Percentiles rank a stretch among this genome's conserved stretches.
Conservation (phyloP, 2,329 filamentous ascomycete species). For the Monilinia fructicola region DNA sequence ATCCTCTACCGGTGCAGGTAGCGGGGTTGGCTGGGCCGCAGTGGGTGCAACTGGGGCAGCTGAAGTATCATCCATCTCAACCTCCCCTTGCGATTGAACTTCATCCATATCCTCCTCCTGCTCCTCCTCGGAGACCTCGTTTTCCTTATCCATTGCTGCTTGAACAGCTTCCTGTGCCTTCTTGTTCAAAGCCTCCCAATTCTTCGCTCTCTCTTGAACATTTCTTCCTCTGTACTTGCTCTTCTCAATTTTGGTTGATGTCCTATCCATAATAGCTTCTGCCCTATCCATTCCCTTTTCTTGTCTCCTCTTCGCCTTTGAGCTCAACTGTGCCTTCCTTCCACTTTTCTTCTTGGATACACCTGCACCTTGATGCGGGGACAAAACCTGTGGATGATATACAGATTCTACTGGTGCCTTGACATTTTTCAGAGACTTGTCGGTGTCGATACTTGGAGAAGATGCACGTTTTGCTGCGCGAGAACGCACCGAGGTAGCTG, state of each 20-base stretch:
- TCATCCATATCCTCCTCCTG: constrained; percentile 27
- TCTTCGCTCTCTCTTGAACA: constrained; percentile 52
- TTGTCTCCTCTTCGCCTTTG: constrained; percentile 55
- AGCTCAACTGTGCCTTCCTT: constrained; percentile 55
- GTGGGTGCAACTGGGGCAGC: constrained; percentile 12
- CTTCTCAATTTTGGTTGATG: constrained; percentile 54
- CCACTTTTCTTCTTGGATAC: constrained; percentile 66
- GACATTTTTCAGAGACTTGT: constrained; percentile 67
- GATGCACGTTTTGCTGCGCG: constrained; percentile 72
- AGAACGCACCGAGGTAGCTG: constrained; percentile 63
- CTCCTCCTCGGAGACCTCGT: constrained; percentile 27
- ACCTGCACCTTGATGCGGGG: constrained; percentile 65
- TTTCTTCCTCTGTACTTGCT: constrained; percentile 51
- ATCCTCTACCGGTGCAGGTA: constrained; percentile 28
- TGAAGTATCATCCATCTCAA: constrained; percentile 22
- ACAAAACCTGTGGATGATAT: constrained; percentile 63
- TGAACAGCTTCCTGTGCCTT: constrained; percentile 36
- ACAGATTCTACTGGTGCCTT: constrained; percentile 51
- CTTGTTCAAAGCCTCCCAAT: constrained; percentile 61
- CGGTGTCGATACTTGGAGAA: constrained; percentile 67
- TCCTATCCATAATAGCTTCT: constrained; percentile 59
- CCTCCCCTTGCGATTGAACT: constrained; percentile 20
- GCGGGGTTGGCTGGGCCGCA: constrained; percentile 17
- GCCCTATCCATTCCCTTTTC: constrained; percentile 60
- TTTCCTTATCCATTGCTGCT: constrained; percentile 32